A percentile compares a stretch with the other conserved stretches of the same genome.
Conservation (phyloP, 1,284 basidiomycete species). For the Trichosporon sp. region DNA sequence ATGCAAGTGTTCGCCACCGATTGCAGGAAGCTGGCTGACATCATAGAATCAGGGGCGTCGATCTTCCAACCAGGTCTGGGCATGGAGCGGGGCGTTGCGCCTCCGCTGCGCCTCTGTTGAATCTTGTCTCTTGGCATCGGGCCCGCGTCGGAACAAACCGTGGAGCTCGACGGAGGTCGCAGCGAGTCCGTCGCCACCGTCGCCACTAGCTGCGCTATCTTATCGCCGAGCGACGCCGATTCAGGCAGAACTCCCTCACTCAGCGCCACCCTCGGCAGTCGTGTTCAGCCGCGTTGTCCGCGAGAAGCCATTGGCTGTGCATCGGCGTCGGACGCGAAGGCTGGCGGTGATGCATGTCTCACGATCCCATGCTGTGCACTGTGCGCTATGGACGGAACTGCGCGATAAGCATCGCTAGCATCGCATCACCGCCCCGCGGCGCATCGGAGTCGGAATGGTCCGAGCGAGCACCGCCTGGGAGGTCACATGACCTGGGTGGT, state of each 20-base stretch:
- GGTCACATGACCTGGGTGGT: not conserved
- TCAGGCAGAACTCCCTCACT: not conserved
- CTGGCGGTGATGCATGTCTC: not conserved
- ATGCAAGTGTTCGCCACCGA: not conserved
- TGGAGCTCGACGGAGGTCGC: not conserved
- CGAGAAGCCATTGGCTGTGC: too few relatives aligned
- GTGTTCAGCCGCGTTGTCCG: not conserved
- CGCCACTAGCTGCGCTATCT: not conserved
- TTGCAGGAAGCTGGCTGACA: conserved; percentile 1
- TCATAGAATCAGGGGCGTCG: conserved; percentile 13
- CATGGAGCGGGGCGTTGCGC: not conserved
- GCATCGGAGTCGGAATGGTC: not conserved
- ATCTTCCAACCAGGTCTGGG: conserved; percentile 3
- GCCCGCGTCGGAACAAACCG: conserved; percentile 1
- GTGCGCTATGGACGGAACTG: not conserved
- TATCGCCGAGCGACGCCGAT: not conserved
- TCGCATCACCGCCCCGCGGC: not conserved
- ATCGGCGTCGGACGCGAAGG: not conserved
- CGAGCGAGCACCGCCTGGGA: not conserved
- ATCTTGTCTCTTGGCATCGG: not conserved
- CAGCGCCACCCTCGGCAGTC: not conserved
- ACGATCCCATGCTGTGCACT: not conserved
- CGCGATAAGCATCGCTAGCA: not conserved
- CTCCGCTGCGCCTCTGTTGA: too few relatives aligned
- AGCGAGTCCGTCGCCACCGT: conserved; percentile 7